phyloP scores from a whole-genome alignment of 257 asterid species.

The Nicotiana attenuata region DNA sequence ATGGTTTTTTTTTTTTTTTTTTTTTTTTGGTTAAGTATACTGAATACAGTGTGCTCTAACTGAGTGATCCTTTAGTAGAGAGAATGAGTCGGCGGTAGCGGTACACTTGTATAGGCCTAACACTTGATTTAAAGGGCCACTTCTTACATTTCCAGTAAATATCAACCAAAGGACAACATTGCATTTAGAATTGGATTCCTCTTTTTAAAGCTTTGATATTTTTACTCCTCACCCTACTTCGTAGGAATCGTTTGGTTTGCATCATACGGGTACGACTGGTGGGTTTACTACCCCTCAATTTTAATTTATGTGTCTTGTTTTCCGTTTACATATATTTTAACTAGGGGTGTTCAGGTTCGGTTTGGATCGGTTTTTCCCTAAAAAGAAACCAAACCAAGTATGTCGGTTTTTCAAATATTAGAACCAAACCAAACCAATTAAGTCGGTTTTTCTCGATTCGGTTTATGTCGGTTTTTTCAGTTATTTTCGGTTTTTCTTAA shows the following conservation, averaged over 20 bases:
- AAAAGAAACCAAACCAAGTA: too few relatives aligned
- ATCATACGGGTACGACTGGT: background rate
- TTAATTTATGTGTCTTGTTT: too few relatives aligned
- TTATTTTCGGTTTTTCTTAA: too few relatives aligned
- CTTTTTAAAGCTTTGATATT: background rate
- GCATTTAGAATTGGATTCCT: constrained; percentile 5
- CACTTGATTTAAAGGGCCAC: background rate
- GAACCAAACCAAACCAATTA: too few relatives aligned
- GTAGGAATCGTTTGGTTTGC: background rate
- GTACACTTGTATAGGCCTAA: background rate
- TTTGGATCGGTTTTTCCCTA: too few relatives aligned
- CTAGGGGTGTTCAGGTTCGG: too few relatives aligned
- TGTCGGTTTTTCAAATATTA: too few relatives aligned
- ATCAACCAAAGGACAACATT: background rate
- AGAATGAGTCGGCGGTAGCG: background rate
- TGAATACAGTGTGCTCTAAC: background rate
- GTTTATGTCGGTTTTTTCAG: too few relatives aligned
- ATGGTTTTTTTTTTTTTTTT: background rate
- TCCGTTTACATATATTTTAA: too few relatives aligned
- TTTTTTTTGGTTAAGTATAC: background rate
- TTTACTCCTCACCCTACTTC: background rate
- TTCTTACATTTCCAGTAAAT: background rate
- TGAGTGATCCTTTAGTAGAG: background rate
- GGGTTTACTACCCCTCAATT: too few relatives aligned
- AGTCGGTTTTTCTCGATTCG: too few relatives aligned